phyloP scores from a whole-genome alignment of 2,329 filamentous ascomycete genomes.

The Orbilia ellipsospora region DNA sequence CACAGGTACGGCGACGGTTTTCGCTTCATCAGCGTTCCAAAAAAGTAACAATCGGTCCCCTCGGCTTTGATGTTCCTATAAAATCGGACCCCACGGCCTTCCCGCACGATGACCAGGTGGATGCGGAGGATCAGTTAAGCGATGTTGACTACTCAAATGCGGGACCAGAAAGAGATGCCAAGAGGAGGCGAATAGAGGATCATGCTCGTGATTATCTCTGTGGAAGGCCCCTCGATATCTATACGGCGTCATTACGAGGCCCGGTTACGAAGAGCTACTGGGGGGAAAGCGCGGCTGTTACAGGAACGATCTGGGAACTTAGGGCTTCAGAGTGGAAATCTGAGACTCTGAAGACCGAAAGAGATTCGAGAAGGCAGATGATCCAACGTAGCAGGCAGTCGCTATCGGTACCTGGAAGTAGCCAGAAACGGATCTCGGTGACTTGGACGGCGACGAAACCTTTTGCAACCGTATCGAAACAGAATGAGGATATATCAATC shows the following conservation, averaged over 20 bases:
- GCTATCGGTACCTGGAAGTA: not conserved
- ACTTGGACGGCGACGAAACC: slow-evolving; percentile 19
- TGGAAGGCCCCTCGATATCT: slow-evolving; percentile 28
- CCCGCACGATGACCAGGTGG: slow-evolving; percentile 35
- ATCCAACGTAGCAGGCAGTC: not conserved
- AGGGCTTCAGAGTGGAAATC: slow-evolving; percentile 31
- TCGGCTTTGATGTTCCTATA: slow-evolving; percentile 43
- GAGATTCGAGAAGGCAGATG: slow-evolving; percentile 15
- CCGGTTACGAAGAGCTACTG: slow-evolving; percentile 36
- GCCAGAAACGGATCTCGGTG: slow-evolving; percentile 11
- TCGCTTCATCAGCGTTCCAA: slow-evolving; percentile 46
- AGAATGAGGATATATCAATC: slow-evolving; percentile 21
- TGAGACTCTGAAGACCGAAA: slow-evolving; percentile 17
- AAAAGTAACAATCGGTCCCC: slow-evolving; percentile 41
- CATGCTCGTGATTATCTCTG: slow-evolving; percentile 45
- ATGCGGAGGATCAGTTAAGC: slow-evolving; percentile 45
- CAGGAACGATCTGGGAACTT: slow-evolving; percentile 32
- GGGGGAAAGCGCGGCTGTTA: slow-evolving; percentile 31
- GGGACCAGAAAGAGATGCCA: slow-evolving; percentile 26
- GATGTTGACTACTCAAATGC: slow-evolving; percentile 44
- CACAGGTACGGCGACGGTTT: slow-evolving; percentile 24
- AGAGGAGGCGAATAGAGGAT: slow-evolving; percentile 39
- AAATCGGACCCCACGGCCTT: slow-evolving; percentile 34
- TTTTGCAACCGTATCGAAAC: slow-evolving; percentile 6
- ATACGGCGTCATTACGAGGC: slow-evolving; percentile 32